Evolutionary conservation across 441 rosid genomes (phyloP).

Genomic region (Pelargonium fulgidum): DNA sequence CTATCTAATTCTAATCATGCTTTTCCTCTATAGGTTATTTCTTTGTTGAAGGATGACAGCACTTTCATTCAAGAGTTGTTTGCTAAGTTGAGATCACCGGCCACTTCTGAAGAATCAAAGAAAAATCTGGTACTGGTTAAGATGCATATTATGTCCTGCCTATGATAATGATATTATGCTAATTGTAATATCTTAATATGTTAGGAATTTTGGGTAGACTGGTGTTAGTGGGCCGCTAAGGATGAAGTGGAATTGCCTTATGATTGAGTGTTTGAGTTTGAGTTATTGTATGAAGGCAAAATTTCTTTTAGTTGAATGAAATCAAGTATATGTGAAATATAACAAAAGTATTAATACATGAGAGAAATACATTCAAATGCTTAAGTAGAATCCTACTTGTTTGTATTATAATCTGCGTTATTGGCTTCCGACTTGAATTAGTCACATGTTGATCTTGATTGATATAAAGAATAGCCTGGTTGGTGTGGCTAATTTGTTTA

Average conservation of each 20-base stretch:
- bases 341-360: not conserved
- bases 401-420: too few relatives aligned
- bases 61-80: conserved; percentile 92
- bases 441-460: too few relatives aligned
- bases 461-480: too few relatives aligned
- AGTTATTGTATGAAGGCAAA: not conserved
- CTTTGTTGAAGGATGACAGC: conserved; percentile 84
- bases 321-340: too few relatives aligned
- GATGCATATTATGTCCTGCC: conserved; percentile 16
- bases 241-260: not conserved
- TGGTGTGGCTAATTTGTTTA: too few relatives aligned
- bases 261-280: not conserved
- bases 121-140: conserved; percentile 70
- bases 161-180: conserved; percentile 3
- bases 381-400: too few relatives aligned
- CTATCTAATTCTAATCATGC: conserved; percentile 10
- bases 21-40: conserved; percentile 61
- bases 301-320: not conserved
- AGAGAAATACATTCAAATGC: too few relatives aligned
- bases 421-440: not conserved
- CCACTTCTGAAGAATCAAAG: conserved; percentile 73
- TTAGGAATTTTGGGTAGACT: not conserved
- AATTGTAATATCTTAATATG: not conserved
- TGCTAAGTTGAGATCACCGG: conserved; percentile 66
- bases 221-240: not conserved